Percentiles rank a stretch among this genome's conserved stretches.
phyloP scores from a whole-genome alignment of 352 stramenopile species.

The Pythium apleroticum region DNA sequence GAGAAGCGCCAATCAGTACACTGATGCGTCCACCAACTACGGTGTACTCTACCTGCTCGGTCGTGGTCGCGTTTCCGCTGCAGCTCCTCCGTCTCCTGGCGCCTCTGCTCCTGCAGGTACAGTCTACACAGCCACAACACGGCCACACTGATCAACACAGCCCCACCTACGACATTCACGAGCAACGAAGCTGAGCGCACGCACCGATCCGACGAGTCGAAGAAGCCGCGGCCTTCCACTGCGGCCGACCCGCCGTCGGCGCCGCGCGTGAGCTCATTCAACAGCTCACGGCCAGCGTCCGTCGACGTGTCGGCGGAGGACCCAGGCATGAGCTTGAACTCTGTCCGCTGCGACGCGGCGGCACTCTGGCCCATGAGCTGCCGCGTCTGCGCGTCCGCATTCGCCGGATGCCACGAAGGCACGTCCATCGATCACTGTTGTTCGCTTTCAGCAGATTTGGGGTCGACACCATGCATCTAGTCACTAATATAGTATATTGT shows the following conservation, averaged over 20 bases:
- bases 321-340: slow-evolving; percentile 71
- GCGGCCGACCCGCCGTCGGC: slow-evolving; percentile 34
- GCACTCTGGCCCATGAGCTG: slow-evolving; percentile 28
- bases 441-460: too few relatives aligned
- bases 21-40: not conserved
- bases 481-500: not conserved
- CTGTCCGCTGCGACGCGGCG: slow-evolving; percentile 35
- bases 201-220: slow-evolving; percentile 68
- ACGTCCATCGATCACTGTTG: slow-evolving; percentile 49
- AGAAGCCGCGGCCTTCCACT: slow-evolving; percentile 54
- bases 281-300: slow-evolving; percentile 58
- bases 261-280: slow-evolving; percentile 43
- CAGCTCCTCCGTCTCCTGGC: slow-evolving; percentile 38
- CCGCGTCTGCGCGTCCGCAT: slow-evolving; percentile 47
- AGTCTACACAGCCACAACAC: slow-evolving; percentile 24
- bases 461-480: not conserved
- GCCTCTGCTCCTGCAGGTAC: slow-evolving; percentile 71
- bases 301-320: slow-evolving; percentile 62
- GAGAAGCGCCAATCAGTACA: not conserved
- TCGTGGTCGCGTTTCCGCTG: slow-evolving; percentile 39
- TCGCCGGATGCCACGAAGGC: slow-evolving; percentile 72
- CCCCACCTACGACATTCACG: not conserved
- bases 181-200: not conserved
- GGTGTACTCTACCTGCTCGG: slow-evolving; percentile 5
- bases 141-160: not conserved